Conservation (phyloP, 1,139 yeast species). For the Zygosaccharomyces pseudobailii region DNA sequence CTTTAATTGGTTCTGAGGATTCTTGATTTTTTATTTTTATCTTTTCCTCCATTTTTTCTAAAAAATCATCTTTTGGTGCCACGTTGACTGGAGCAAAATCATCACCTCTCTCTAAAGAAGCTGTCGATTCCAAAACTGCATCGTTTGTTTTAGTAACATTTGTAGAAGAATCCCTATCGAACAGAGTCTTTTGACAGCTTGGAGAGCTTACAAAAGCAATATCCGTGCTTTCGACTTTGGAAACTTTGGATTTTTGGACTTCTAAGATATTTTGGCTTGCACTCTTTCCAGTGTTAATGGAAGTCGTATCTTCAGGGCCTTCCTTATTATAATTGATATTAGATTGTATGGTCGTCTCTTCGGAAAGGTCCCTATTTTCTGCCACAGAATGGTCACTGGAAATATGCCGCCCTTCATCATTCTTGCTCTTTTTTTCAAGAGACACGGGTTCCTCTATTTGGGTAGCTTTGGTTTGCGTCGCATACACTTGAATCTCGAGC, state of each 20-base stretch:
- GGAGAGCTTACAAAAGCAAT: too few relatives aligned
- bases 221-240: too few relatives aligned
- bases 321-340: too few relatives aligned
- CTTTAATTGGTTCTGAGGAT: not conserved
- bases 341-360: too few relatives aligned
- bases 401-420: not conserved
- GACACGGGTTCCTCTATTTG: not conserved
- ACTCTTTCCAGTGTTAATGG: too few relatives aligned
- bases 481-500: not conserved
- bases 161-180: not conserved
- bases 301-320: too few relatives aligned
- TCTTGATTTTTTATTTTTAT: not conserved
- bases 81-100: slow-evolving; percentile 8
- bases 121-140: not conserved
- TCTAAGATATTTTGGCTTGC: too few relatives aligned
- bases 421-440: not conserved
- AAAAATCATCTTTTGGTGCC: slow-evolving; percentile 7
- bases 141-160: not conserved
- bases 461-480: not conserved
- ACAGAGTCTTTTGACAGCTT: too few relatives aligned
- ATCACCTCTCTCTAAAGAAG: not conserved
- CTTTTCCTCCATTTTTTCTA: slow-evolving; percentile 5
- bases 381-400: too few relatives aligned
- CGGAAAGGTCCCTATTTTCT: too few relatives aligned
- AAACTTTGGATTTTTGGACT: too few relatives aligned